Conservation (phyloP, 164 flowering plant genomes). For the Vitis amurensis region DNA sequence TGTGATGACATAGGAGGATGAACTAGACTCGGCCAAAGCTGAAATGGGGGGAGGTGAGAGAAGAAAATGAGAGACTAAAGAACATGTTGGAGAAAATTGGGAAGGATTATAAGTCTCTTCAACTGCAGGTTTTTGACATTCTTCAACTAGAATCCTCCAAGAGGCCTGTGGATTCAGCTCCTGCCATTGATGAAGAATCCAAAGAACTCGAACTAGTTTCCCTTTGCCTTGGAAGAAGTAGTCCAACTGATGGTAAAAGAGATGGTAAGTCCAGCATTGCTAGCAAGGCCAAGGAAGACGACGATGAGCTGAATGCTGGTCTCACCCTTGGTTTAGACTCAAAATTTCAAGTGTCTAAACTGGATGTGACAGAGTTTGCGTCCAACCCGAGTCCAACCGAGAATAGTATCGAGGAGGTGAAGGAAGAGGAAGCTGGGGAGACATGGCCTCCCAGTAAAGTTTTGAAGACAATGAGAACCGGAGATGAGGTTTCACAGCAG, state of each 20-base stretch:
- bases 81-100: constrained; percentile 39
- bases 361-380: constrained; percentile 10
- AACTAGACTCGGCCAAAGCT: constrained; percentile 56
- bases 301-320: constrained; percentile 26
- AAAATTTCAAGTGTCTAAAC: constrained; percentile 17
- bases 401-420: constrained; percentile 37
- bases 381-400: constrained; percentile 26
- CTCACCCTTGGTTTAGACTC: constrained; percentile 46
- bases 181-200: constrained; percentile 15
- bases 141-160: constrained; percentile 36
- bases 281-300: constrained; percentile 19
- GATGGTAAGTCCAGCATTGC: constrained; percentile 22
- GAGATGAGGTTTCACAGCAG: constrained; percentile 50
- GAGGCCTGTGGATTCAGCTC: constrained; percentile 14
- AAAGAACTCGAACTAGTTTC: constrained; percentile 64
- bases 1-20: constrained; percentile 33
- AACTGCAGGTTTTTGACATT: constrained; percentile 41
- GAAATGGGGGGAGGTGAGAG: constrained; percentile 69
- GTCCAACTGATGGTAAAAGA: constrained; percentile 30
- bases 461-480: constrained; percentile 39
- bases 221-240: constrained; percentile 65
- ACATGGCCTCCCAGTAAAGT: constrained; percentile 55
- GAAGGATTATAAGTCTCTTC: constrained; percentile 64
- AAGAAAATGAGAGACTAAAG: constrained; percentile 76
- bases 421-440: constrained; percentile 37